A percentile compares a stretch with the other conserved stretches of the same genome.
phyloP scores from a whole-genome alignment of 495 filamentous ascomycete genomes.

The Tuber melanosporum region DNA sequence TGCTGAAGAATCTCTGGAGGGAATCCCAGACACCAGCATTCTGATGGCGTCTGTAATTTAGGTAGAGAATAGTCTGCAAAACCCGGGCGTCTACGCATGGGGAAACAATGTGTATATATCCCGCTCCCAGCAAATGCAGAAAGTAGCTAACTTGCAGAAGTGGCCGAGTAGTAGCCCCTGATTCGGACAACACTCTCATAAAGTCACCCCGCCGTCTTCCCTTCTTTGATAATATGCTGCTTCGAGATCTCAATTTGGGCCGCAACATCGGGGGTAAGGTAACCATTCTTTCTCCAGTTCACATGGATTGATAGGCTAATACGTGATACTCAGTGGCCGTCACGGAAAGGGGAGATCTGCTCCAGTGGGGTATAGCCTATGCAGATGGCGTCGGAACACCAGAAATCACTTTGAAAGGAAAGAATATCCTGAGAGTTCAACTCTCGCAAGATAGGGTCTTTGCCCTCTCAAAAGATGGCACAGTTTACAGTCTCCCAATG shows the following conservation, averaged over 20 bases:
- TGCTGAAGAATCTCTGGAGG: neutral
- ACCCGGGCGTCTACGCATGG: conserved; percentile 89
- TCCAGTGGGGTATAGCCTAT: conserved; percentile 85
- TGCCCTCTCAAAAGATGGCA: conserved; percentile 68
- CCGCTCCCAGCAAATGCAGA: neutral
- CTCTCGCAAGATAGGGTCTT: conserved; percentile 78
- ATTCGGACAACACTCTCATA: conserved; percentile 65
- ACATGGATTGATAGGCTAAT: conserved; percentile 5
- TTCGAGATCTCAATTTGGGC: conserved; percentile 83
- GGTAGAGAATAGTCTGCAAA: conserved; percentile 64
- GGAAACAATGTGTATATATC: conserved; percentile 58
- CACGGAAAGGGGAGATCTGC: conserved; percentile 75
- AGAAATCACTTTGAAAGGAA: conserved; percentile 67
- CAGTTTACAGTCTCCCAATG: conserved; percentile 80
- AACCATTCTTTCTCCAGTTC: neutral
- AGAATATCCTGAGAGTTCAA: conserved; percentile 63
- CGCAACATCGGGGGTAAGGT: conserved; percentile 62
- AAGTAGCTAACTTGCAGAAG: conserved; percentile 31
- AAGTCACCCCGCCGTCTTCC: conserved; percentile 71
- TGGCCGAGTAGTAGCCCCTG: conserved; percentile 77
- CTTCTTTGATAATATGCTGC: conserved; percentile 76
- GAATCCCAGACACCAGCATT: neutral
- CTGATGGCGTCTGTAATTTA: conserved; percentile 68
- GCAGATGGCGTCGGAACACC: conserved; percentile 55
- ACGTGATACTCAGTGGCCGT: conserved; percentile 54